These are phyloP conservation scores for Nyssa sinensis DNA, from an alignment of 148 eudicot genomes.

Conservation along the genomic window DNA sequence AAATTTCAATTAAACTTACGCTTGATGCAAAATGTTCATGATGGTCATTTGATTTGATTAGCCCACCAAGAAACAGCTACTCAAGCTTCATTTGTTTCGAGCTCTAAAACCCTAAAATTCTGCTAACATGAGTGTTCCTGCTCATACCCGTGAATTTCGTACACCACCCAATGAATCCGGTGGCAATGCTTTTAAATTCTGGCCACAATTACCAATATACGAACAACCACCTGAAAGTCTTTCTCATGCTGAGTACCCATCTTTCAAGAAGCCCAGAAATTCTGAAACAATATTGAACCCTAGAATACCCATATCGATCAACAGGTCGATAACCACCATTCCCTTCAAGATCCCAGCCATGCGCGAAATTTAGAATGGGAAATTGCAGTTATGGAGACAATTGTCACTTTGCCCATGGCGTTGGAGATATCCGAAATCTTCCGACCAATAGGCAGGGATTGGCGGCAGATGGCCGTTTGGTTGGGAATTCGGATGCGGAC, in stretches of 20 bases:
- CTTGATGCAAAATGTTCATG: not conserved
- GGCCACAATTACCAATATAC: not conserved
- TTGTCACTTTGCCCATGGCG: slow-evolving; percentile 30
- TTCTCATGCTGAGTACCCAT: not conserved
- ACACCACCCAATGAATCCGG: slow-evolving; percentile 3
- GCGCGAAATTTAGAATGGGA: slow-evolving; percentile 26
- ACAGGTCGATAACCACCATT: not conserved
- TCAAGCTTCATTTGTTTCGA: not conserved
- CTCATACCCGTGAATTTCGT: slow-evolving; percentile 4
- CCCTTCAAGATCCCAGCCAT: slow-evolving; percentile 15
- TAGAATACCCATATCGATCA: not conserved
- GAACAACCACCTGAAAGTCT: not conserved
- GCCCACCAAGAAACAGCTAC: not conserved
- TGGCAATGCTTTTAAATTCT: not conserved
- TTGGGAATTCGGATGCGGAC: slow-evolving; percentile 2
- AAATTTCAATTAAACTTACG: not conserved
- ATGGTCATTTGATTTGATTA: not conserved
- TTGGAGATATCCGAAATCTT: slow-evolving; percentile 6
- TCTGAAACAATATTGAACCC: slow-evolving; percentile 11
- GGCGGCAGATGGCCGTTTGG: not conserved
- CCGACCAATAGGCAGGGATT: not conserved
- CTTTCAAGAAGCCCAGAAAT: slow-evolving; percentile 22
- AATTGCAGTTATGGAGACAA: slow-evolving; percentile 26
- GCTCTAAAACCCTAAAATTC: not conserved
- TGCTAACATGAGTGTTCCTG: not conserved